Base-by-base conservation (phyloP, 2,329 filamentous ascomycete genomes). In the Sclerotinia subarctica region DNA sequence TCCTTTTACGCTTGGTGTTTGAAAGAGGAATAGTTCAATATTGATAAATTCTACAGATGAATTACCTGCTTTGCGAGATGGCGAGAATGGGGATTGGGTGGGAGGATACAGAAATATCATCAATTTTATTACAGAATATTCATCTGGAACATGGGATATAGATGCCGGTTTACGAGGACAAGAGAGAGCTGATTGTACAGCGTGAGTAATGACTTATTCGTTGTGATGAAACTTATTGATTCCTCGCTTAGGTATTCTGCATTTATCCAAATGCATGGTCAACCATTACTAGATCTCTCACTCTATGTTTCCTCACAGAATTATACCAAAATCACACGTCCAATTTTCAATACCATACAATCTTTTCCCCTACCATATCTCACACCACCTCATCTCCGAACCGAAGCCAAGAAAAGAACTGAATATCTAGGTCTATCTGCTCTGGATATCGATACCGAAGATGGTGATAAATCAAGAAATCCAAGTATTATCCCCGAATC, bases 241-340 rank as follows among this genome's bases (percentile, higher is more conserved):
- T 68, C 29, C 32, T 42, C 24, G n/a, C 53, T 75, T 82, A 71
- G 87, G 82, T 70, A 84, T 79, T 82, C 86, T 47, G 86, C 91
- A 70, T 94, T 94, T 79, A 81, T 97, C 73, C 83, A 88, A 77
- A 86, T 88, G 35, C 88, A 90, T 69, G 92, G 90, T n/a, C 87
- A 89, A 62, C 87, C 90, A 44, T 86, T 98, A 69, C 78, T 97
- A 74, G 91, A 96, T 74, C 88, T 97, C 68, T 94, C 89, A 64
- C 89, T 98, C 73, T 98, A 96, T 78, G 90, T 95, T 71, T 95
- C 93, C 44, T 92, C 90, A 68, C 88, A 93, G 71, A 97, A 98
- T 81, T 99, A 95, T 85, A 84, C 88, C 67, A 82, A 84, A 54
- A 81, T 85, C 60, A 97, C 93, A 5, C 88, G 93, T 21, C 91